Evolutionary conservation across 768 basidiomycete genomes (phyloP).

Genomic region (Obba rivulosa): DNA sequence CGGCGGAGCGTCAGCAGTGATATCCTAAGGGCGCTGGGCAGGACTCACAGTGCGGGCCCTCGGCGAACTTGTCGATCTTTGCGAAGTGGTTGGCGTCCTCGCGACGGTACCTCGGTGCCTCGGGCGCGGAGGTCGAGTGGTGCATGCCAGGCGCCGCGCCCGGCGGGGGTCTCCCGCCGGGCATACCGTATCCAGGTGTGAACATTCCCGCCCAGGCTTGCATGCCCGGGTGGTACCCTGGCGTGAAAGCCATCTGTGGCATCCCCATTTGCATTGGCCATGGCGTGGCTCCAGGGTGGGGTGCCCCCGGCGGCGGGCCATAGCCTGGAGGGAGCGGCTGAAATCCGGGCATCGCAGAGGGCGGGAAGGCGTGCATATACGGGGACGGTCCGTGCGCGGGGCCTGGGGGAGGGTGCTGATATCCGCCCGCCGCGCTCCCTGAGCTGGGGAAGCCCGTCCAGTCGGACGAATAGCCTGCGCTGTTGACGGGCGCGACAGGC

Average conservation of each 20-base stretch:
- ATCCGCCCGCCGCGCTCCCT: not conserved
- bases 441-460: slow-evolving; percentile 24
- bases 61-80: slow-evolving; percentile 31
- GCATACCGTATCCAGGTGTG: slow-evolving; percentile 2
- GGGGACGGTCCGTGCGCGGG: slow-evolving; percentile 1
- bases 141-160: slow-evolving; percentile 1
- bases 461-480: slow-evolving; percentile 24
- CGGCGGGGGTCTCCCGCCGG: slow-evolving; percentile 17
- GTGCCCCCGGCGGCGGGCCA: slow-evolving; percentile 9
- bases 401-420: slow-evolving; percentile 3
- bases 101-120: slow-evolving; percentile 1
- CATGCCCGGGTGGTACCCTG: not conserved
- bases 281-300: slow-evolving; percentile 3
- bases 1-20: not conserved
- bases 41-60: slow-evolving; percentile 39
- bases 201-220: not conserved
- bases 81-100: slow-evolving; percentile 23
- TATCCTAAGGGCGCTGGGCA: slow-evolving; percentile 7
- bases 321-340: slow-evolving; percentile 25
- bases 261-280: slow-evolving; percentile 2
- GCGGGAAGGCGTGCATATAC: slow-evolving; percentile 14
- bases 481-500: slow-evolving; percentile 11
- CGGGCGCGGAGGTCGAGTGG: slow-evolving; percentile 12
- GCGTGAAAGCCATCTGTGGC: slow-evolving; percentile 14
- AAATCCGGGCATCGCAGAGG: slow-evolving; percentile 21